Evolutionary conservation across 1,284 basidiomycete genomes (phyloP), one percentile per base, ranked within the genome.

Genomic region (Ustilago xerochloae): DNA sequence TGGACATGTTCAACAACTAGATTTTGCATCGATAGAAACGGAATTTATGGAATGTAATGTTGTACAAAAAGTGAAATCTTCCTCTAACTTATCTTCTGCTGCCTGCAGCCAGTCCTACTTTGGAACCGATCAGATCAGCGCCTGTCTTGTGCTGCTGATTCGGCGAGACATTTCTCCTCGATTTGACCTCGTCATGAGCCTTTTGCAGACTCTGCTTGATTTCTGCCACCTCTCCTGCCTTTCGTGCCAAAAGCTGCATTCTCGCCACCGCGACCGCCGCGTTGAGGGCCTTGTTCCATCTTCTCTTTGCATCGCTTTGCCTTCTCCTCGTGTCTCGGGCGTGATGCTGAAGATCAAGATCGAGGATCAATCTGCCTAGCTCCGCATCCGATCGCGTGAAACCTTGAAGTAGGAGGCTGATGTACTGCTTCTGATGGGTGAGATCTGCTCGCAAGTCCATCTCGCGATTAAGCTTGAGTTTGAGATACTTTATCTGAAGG

Each of bases 381-480:
- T 58, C 43, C 9, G 50, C 35, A 33, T 74, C 71, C 0, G 63
- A 56, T 3, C 58, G 48, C 4, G 56, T 46, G 28, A 74, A 38
- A 6, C 71, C 71, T 32, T 65, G 49, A 9, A 74, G 59, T 1
- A 74, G 60, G 7, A 63, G 38, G 3, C 54, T 28, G 59, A 74
- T 74, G 56, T 80, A 81, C 24, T 61, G 50, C 51, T 99, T 99
- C 86, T 98, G 96, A 80, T 93, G 90, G 4, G 88, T 87, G 46
- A 98, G 86, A 75, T 91, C 91, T 58, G 87, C 88, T n/a, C 95
- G 89, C 85, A 96, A 89, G 1, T 88, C 88, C 22, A 90, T 89
- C 85, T 99, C 96, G 32, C 96, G 88, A 1, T 89, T 91, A 85
- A 91, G 95, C 82, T 93, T 93, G 48, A 92, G 91, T 84, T 98